Evolutionary conservation across 495 filamentous ascomycete species (phyloP), one percentile per base, ranked within the genome.

Genomic region (Penicillium maclennaniae): DNA sequence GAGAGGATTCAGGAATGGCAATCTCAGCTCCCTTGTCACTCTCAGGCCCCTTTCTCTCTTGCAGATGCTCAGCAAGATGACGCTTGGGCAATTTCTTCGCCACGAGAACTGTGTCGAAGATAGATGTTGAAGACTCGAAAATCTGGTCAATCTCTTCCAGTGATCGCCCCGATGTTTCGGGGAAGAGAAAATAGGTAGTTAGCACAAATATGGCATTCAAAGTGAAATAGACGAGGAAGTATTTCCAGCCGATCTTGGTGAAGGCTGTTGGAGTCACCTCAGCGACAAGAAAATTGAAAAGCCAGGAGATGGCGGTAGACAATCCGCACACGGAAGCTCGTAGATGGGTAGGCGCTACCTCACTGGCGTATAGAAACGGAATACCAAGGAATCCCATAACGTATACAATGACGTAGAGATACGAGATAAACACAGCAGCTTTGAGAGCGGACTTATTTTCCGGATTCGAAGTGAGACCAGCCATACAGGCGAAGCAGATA

Each of bases 331-430:
- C 69, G 2, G 69, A 65, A n/a, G 72, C 72, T 17, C 78, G 71
- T 15, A 79, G 66, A 10, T 63, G 53, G 6, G 75, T 51, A 3
- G 76, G 75, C 6, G 70, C 69, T 38, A 81, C 68, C 58, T 81
- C 78, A 14, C 73, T 66, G 19, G 73, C 70, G 61, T 78, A 78
- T 23, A 79, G 62, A 59, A 76, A 81, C 15, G 75, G 76, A 47
- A 74, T 69, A 7, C 77, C 77, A 0, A 79, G 57, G 67, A 74
- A 82, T 0, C 77, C 79, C 38, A 74, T 57, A 16, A 75, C 70
- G 50, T 77, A 75, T 65, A 79, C 77, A 21, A 66, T 69, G 49
- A 72, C 72, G 66, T 73, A 79, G 9, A 79, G 52, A 62, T 74
- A 79, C 6, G 76, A 54, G 51, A 79, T 79, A 21, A 71, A 67